Percentiles rank a stretch among this genome's conserved stretches.
These are phyloP conservation scores for Ramaria rubella DNA, from an alignment of 768 basidiomycete genomes.

Conservation along the genomic window DNA sequence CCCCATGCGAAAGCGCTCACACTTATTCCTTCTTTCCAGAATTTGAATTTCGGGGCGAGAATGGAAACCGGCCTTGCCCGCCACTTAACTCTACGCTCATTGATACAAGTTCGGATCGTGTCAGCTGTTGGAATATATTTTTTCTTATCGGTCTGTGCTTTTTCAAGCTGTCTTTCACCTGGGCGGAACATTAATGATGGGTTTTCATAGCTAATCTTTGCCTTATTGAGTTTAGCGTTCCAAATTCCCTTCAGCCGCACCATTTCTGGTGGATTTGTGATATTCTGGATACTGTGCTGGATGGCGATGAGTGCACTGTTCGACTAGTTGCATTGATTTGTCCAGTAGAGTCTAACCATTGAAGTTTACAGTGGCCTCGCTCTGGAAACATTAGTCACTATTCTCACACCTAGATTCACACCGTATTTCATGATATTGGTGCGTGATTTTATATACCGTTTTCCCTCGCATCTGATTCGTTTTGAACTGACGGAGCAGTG, in stretches of 20 bases:
- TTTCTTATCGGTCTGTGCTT: conserved; percentile 28
- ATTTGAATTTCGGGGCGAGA: conserved; percentile 27
- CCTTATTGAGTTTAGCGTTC: conserved; percentile 55
- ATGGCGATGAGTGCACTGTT: conserved; percentile 50
- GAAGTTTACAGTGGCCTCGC: conserved; percentile 47
- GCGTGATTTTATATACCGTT: not conserved
- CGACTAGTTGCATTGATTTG: conserved; percentile 16
- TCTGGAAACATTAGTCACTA: conserved; percentile 50
- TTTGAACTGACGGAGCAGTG: not conserved
- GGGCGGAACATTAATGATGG: not conserved
- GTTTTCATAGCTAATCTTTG: conserved; percentile 42
- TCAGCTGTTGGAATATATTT: conserved; percentile 37
- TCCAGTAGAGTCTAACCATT: not conserved
- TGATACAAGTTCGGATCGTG: conserved; percentile 35
- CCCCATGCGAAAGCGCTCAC: not conserved
- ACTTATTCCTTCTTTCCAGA: not conserved
- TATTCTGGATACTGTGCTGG: conserved; percentile 66
- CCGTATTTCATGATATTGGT: conserved; percentile 54
- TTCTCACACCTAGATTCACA: conserved; percentile 46
- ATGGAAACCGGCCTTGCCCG: conserved; percentile 32
- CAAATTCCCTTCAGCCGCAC: conserved; percentile 47
- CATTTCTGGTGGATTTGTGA: conserved; percentile 46
- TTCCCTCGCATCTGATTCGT: not conserved
- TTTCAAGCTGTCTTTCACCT: not conserved
- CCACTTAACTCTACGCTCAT: conserved; percentile 31